phyloP scores from a whole-genome alignment of 768 basidiomycete genomes.

The Suillus subalutaceus region DNA sequence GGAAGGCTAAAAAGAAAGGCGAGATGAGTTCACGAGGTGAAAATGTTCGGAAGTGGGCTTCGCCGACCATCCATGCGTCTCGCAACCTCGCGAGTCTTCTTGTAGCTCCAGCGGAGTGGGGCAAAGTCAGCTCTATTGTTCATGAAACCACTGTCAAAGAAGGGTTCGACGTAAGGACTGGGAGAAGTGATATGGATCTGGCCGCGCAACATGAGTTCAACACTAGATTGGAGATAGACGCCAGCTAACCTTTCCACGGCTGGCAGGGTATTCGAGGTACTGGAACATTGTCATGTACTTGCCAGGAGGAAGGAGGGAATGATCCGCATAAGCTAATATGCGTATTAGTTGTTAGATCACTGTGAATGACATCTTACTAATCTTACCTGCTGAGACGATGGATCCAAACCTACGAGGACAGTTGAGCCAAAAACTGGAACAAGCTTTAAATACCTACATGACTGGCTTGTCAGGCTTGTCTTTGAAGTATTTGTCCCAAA shows the following conservation, averaged over 20 bases:
- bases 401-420: conserved; percentile 52
- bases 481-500: conserved; percentile 75
- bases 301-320: conserved; percentile 68
- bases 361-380: neutral
- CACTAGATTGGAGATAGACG: neutral
- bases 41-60: no score
- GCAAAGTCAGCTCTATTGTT: conserved; percentile 78
- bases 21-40: conserved; percentile 5
- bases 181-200: conserved; percentile 65
- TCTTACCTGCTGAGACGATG: conserved; percentile 60
- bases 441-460: conserved; percentile 45
- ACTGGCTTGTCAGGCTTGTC: conserved; percentile 82
- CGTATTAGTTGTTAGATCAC: neutral
- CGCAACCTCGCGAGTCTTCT: conserved; percentile 73
- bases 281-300: conserved; percentile 80
- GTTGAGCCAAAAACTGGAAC: neutral
- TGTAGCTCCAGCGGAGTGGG: conserved; percentile 77
- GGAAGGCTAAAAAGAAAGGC: conserved; percentile 49
- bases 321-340: conserved; percentile 63
- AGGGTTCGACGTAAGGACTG: conserved; percentile 64
- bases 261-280: conserved; percentile 75
- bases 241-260: conserved; percentile 60
- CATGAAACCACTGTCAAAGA: conserved; percentile 79
- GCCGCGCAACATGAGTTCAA: neutral
- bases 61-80: conserved; percentile 67